Percentiles rank a stretch among this genome's conserved stretches.
Conservation (phyloP, 225 moss, liverwort and hornwort species). For the Lunularia cruciata region DNA sequence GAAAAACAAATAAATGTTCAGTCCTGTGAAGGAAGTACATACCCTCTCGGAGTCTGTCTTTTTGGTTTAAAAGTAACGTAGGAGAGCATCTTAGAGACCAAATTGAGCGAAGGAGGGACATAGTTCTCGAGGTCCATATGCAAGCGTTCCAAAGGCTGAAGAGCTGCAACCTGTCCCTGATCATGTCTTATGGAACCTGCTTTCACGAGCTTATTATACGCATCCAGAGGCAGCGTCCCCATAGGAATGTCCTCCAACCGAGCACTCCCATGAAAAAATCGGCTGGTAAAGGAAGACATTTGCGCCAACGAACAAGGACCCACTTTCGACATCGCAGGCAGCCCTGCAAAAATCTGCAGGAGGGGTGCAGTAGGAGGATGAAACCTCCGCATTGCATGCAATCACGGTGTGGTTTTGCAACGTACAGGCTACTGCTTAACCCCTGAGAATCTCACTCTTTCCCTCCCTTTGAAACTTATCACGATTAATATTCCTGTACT, state of each 20-base stretch:
- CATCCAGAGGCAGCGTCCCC: slow-evolving; percentile 68
- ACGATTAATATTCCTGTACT: no score
- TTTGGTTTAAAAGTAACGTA: slow-evolving; percentile 50
- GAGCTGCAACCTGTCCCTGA: slow-evolving; percentile 55
- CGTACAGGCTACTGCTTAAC: no score
- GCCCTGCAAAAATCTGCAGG: not conserved
- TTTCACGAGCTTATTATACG: slow-evolving; percentile 73
- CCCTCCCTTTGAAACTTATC: not conserved
- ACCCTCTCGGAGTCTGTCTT: slow-evolving; percentile 61
- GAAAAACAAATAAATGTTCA: no score
- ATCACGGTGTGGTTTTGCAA: no score
- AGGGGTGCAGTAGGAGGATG: not conserved
- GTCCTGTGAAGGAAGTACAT: no score
- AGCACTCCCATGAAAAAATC: slow-evolving; percentile 37
- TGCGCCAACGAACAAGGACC: not conserved
- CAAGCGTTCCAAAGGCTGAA: slow-evolving; percentile 42
- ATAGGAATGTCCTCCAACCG: slow-evolving; percentile 57
- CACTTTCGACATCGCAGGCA: not conserved
- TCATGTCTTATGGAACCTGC: slow-evolving; percentile 62
- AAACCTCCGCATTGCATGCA: slow-evolving; percentile 20
- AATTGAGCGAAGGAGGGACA: slow-evolving; percentile 25
- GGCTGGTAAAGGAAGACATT: not conserved
- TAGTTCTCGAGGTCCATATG: slow-evolving; percentile 43
- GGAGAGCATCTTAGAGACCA: slow-evolving; percentile 60
- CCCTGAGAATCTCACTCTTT: not conserved